Conservation (phyloP, 2,329 filamentous ascomycete species). For the Cyanodermella asteris region DNA sequence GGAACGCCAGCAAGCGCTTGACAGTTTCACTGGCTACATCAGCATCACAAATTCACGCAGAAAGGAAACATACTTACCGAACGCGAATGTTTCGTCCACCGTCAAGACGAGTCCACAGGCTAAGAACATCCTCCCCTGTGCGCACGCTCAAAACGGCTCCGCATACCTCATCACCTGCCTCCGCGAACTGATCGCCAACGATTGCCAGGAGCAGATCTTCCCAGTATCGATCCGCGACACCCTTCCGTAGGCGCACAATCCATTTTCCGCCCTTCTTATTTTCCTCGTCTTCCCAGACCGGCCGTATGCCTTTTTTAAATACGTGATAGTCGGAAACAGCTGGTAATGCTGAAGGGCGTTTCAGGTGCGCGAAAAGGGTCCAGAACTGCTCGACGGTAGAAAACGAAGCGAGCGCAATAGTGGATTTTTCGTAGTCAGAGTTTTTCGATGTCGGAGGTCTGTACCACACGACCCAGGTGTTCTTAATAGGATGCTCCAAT, state of each 20-base stretch:
- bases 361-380: conserved; percentile 69
- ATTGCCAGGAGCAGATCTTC: conserved; percentile 81
- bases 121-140: conserved; percentile 90
- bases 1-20: conserved; percentile 72
- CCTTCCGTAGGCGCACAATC: conserved; percentile 93
- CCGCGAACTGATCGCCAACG: conserved; percentile 81
- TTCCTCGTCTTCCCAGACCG: conserved; percentile 96
- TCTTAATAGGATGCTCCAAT: conserved; percentile 48
- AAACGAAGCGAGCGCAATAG: conserved; percentile 66
- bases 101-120: conserved; percentile 90
- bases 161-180: conserved; percentile 84
- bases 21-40: conserved; percentile 58
- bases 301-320: conserved; percentile 88
- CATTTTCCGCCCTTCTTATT: conserved; percentile 95
- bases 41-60: conserved; percentile 1
- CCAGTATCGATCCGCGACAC: conserved; percentile 90
- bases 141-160: conserved; percentile 85
- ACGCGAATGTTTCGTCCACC: conserved; percentile 91
- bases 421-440: conserved; percentile 94
- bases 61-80: conserved; percentile 42
- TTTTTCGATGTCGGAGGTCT: conserved; percentile 91
- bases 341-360: conserved; percentile 67
- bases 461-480: conserved; percentile 94
- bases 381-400: conserved; percentile 78
- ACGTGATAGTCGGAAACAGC: conserved; percentile 95